These are phyloP conservation scores for Selenicereus undatus DNA, from an alignment of 148 eudicot species.

Conservation along the genomic window DNA sequence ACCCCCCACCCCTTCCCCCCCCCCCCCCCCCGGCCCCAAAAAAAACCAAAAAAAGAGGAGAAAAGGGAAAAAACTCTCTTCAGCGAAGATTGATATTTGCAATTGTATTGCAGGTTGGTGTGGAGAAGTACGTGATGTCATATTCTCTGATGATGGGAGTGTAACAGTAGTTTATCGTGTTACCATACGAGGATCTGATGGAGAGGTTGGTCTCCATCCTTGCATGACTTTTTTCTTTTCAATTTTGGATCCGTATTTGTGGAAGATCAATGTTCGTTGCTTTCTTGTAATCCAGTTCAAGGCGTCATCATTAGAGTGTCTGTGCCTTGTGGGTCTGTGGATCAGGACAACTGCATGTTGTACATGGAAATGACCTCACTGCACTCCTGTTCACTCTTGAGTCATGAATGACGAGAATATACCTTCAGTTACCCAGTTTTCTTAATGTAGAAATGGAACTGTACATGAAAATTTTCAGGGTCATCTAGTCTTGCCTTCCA, in stretches of 20 bases:
- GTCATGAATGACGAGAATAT: conserved; percentile 3
- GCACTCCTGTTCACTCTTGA: too few relatives aligned
- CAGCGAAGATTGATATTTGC: conserved; percentile 8
- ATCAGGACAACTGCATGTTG: neutral
- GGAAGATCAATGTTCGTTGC: neutral
- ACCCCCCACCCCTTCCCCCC: too few relatives aligned
- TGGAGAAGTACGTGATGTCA: conserved; percentile 96
- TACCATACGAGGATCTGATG: conserved; percentile 93
- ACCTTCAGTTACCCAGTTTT: neutral
- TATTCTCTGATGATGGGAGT: conserved; percentile 83
- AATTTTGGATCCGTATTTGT: neutral
- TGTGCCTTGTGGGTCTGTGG: neutral
- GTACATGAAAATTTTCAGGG: neutral
- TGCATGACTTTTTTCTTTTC: neutral
- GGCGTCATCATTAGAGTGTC: neutral
- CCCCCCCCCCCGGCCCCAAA: too few relatives aligned
- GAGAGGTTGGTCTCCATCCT: conserved; percentile 60
- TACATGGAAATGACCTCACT: neutral
- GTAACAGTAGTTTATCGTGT: conserved; percentile 94
- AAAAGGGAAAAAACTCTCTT: neutral
- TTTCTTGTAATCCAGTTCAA: neutral
- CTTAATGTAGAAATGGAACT: neutral
- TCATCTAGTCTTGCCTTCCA: neutral
- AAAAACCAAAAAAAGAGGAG: too few relatives aligned
- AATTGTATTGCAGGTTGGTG: conserved; percentile 75